Evolutionary conservation across 192 early-diverging fungal genomes (phyloP), one percentile per base, ranked within the genome.

Genomic region (Linnemannia hyalina): DNA sequence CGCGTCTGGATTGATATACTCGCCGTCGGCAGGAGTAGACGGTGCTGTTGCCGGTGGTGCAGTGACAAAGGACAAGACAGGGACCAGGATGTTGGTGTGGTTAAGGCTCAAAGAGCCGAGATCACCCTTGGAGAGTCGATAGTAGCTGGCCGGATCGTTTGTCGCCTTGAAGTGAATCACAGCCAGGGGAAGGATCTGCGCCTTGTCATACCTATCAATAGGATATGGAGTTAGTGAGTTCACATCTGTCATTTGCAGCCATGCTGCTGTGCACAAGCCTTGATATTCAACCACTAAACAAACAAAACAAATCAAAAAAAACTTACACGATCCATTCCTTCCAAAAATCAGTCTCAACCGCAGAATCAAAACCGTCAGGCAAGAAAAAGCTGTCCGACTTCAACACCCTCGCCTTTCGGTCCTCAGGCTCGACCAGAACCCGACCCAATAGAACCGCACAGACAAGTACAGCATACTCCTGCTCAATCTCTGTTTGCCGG

Each of bases 271-370:
- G 7, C 7, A 11, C 44, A 46, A 46, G 44, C 6, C 44, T 46
- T 40, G 40, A 72, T n/a, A 57, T 8, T 5, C 23, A 40, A 47
- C 52, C 16, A 55, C 52, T 3, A 42, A 23, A 8, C 55, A 60
- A 60, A 60, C 23, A 60, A 44, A 73, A 44, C 36, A 68, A 55
- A 73, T n/a, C n/a, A n/a, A 70, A 78, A 35, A 35, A 35, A 35
- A 35, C 83, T 77, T 86, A 86, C 83, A 86, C 75, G 10, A 86
- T 69, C 83, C 83, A 86, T 15, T 86, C 83, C 42, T 81, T 80
- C 65, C 68, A 81, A 20, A 76, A 23, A 38, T 81, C 79, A 15
- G 80, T 75, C 22, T 36, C 83, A 0, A 81, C 78, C 0, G 78
- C 83, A 47, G 79, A 81, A 63, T 86, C 75, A 41, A 74, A 86